phyloP scores from a whole-genome alignment of 2,329 filamentous ascomycete genomes.

The Trichoderma citrinoviride region DNA sequence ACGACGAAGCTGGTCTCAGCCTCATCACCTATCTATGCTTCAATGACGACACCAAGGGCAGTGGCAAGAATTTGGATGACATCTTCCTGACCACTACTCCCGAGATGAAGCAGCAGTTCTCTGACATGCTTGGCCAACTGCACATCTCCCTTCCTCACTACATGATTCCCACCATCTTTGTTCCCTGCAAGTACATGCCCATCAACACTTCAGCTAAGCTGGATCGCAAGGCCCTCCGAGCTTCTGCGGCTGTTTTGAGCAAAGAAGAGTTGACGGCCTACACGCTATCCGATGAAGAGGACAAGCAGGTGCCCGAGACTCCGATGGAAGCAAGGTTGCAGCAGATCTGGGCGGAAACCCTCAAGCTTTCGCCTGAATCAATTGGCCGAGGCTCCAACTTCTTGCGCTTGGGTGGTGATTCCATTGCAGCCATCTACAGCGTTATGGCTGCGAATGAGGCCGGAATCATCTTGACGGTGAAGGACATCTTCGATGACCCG shows the following conservation, averaged over 20 bases:
- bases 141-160: constrained; percentile 22
- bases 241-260: background rate
- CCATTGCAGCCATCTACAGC: constrained; percentile 1
- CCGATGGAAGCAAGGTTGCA: constrained; percentile 14
- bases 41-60: background rate
- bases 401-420: constrained; percentile 20
- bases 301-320: background rate
- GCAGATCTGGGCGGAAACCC: constrained; percentile 12
- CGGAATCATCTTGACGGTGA: too few species aligned
- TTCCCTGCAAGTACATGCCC: constrained; percentile 24
- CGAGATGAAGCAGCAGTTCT: background rate
- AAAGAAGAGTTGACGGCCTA: background rate
- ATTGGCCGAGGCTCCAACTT: constrained; percentile 20
- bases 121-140: constrained; percentile 21
- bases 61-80: background rate
- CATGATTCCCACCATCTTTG: constrained; percentile 26
- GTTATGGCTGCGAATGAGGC: too few species aligned
- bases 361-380: background rate
- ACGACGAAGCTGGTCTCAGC: background rate
- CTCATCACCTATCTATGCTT: background rate
- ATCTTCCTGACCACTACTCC: constrained; percentile 13
- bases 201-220: constrained; percentile 25
- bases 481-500: background rate
- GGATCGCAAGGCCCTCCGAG: constrained; percentile 16
- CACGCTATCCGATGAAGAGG: background rate